Base-by-base conservation (phyloP, 495 filamentous ascomycete species). In the Aspergillus avenaceus region DNA sequence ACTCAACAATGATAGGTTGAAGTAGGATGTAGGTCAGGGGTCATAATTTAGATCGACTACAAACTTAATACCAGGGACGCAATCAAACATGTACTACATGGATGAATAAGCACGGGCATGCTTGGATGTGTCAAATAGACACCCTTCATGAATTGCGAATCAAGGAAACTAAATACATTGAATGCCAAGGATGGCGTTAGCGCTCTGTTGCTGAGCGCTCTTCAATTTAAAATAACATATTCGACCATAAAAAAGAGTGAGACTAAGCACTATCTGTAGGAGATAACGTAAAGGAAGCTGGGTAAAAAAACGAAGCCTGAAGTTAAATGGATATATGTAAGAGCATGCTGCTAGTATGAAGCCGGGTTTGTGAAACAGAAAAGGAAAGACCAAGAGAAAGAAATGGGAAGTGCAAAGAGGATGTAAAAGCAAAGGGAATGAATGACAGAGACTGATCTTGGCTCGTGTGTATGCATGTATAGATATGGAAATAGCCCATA, bases 261-360 rank as follows among this genome's bases (percentile, higher is more conserved):
- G 53, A 45, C 57, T 55, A 51, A 48, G 40, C 41, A 53, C 40
- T 47, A 34, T 54, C 50, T 31, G 12, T 37, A 49, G 38, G 49
- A 23, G 55, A 41, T 46, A 50, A 59, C 53, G 54, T 61, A 59
- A 59, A 64, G 47, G 41, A 38, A 14, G 44, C 44, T 47, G 46
- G 55, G 34, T 37, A 60, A 55, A 54, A 61, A 56, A 51, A 65
- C 47, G 55, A 60, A 63, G 47, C 64, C 60, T 60, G 45, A 52
- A 65, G 62, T 65, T 62, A 68, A 69, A 52, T 68, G 69, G 71
- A 74, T 75, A 75, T 74, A 65, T 69, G 71, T 61, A 73, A 71
- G 57, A 63, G 61, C 64, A 53, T 70, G 67, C 64, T 63, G 62
- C n/a, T n/a, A n/a, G 61, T 57, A 61, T 60, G 62, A 61, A 69